phyloP scores from a whole-genome alignment of 1,284 basidiomycete genomes.

The Leccinum brunneo-olivaceum region DNA sequence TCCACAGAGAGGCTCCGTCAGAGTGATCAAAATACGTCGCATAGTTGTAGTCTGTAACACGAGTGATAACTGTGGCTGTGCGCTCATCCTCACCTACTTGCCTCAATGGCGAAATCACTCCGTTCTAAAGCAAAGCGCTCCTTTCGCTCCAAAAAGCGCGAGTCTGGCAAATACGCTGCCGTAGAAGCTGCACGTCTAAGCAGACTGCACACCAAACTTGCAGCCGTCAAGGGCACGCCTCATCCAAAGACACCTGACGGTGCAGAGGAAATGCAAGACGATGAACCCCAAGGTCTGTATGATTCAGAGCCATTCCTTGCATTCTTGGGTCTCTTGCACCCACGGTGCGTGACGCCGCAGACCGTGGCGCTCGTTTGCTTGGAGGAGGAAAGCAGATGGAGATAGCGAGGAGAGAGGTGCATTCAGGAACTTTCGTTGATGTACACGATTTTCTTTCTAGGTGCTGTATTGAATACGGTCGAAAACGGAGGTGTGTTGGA shows the following conservation, averaged over 20 bases:
- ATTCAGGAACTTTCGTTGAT: slow-evolving; percentile 15
- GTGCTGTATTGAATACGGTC: slow-evolving; percentile 9
- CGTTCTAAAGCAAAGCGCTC: slow-evolving; percentile 86
- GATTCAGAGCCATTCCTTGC: slow-evolving; percentile 30
- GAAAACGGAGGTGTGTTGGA: slow-evolving; percentile 26
- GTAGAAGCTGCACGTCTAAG: slow-evolving; percentile 79
- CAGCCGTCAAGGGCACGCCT: slow-evolving; percentile 37
- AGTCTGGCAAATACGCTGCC: slow-evolving; percentile 77
- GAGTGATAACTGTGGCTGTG: slow-evolving; percentile 15
- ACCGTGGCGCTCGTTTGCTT: slow-evolving; percentile 38
- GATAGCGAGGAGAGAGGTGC: neutral
- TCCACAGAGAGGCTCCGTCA: slow-evolving; percentile 63
- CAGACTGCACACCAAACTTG: slow-evolving; percentile 70
- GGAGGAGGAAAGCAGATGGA: neutral
- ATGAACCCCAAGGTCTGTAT: slow-evolving; percentile 57
- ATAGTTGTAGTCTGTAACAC: slow-evolving; percentile 7
- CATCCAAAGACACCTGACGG: slow-evolving; percentile 33
- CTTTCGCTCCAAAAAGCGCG: slow-evolving; percentile 81
- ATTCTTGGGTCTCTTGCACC: slow-evolving; percentile 34
- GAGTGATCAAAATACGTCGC: slow-evolving; percentile 26
- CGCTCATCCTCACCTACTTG: neutral
- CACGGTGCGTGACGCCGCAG: slow-evolving; percentile 47
- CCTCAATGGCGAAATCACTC: slow-evolving; percentile 86
- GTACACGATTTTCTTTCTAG: slow-evolving; percentile 11
- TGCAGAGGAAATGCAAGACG: slow-evolving; percentile 29